Evolutionary conservation across 805 yeast genomes (phyloP).

Genomic region (Candida corydali): DNA sequence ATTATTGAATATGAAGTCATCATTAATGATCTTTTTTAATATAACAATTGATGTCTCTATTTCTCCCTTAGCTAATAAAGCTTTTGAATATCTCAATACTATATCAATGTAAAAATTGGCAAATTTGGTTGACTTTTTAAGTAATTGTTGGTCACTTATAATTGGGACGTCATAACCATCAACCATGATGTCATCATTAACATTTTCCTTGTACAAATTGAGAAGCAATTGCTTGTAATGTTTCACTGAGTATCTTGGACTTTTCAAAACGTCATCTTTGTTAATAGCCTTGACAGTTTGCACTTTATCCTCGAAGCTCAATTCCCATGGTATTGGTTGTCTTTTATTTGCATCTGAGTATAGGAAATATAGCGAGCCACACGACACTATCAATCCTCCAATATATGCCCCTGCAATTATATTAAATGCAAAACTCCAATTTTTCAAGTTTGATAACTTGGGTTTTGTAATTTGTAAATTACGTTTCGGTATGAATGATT

Average conservation of each 20-base stretch:
- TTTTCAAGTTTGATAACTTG: slow-evolving; percentile 1
- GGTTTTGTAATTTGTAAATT: slow-evolving; percentile 1
- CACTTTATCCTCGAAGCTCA: slow-evolving; percentile 28
- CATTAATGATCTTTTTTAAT: slow-evolving; percentile 25
- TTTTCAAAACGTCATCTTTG: slow-evolving; percentile 39
- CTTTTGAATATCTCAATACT: slow-evolving; percentile 35
- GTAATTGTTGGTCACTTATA: slow-evolving; percentile 24
- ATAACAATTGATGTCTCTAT: slow-evolving; percentile 25
- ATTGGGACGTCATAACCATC: slow-evolving; percentile 29
- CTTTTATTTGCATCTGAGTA: slow-evolving; percentile 37
- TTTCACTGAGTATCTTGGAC: slow-evolving; percentile 41
- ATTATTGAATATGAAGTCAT: slow-evolving; percentile 33
- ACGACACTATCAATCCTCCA: slow-evolving; percentile 36
- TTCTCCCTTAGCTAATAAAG: slow-evolving; percentile 39
- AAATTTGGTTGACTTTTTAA: slow-evolving; percentile 27
- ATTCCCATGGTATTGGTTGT: slow-evolving; percentile 38
- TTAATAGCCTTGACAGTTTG: slow-evolving; percentile 39
- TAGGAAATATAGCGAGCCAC: slow-evolving; percentile 35
- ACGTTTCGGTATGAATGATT: too few relatives aligned
- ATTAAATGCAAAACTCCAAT: slow-evolving; percentile 18
- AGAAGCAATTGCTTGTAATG: slow-evolving; percentile 37
- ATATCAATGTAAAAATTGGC: slow-evolving; percentile 42
- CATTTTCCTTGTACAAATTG: slow-evolving; percentile 27
- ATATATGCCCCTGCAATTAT: slow-evolving; percentile 40
- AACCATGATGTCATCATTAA: slow-evolving; percentile 19